Base-by-base conservation (phyloP, 495 filamentous ascomycete genomes). In the Neohortaea acidophila region DNA sequence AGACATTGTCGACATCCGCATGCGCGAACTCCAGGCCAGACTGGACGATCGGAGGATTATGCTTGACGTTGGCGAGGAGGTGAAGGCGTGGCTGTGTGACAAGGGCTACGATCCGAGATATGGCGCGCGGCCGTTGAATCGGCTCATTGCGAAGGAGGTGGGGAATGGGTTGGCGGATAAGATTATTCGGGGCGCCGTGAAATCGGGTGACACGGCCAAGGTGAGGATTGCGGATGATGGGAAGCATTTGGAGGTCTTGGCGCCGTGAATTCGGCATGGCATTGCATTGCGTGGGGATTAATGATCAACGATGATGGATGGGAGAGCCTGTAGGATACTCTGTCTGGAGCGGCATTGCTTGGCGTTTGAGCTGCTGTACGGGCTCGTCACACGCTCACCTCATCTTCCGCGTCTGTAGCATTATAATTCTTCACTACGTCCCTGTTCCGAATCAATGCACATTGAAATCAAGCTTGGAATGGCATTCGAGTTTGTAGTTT, bases 1-100 rank as follows among this genome's bases (percentile, higher is more conserved):
- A 5, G 89, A 91, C 49, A 96, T 96, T 37, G 84, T 94, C 33
- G 82, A 94, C 49, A 94, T 96, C 40, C 72, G 89, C 35, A 63
- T 96, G 24, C 72, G 68, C 36, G 89, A 97, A 58, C 64, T 96
- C 0, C 84, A 94, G 52, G 54, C 63, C 31, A 70, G 84, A n/a
- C 70, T 94, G 2, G 75, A 84, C 49, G 84, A 93, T 51, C 72
- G 85, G 23, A 72, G 89, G 18, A 94, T 96, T 53, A 72, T 61
- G 2, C 60, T 97, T 7, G 51, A 73, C 19, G 81, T 87, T 10
- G 64, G 75, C 21, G 66, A 73, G 33, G 64, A 77, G 10, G 81
- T 84, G 21, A 79, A 79, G 46, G 60, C 75, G 27, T 94, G 89
- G 89, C 68, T 96, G 8, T 82, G 79, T 21, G 78, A 86, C 47